Conservation (phyloP, 345 rosid species). For the Litchi chinensis region DNA sequence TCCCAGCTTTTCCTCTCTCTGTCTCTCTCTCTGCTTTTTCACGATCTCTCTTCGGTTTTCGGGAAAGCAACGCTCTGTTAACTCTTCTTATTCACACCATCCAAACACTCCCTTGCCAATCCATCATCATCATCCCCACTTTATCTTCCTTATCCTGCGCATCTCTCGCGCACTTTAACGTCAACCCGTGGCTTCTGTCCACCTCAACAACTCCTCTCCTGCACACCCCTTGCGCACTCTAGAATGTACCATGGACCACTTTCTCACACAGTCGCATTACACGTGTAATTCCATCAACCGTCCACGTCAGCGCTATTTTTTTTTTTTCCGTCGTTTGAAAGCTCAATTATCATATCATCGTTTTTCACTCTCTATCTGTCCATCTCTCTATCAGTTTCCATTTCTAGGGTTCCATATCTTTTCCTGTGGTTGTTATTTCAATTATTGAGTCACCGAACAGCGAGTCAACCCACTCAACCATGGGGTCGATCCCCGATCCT, state of each 20-base stretch:
- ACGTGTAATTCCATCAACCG: slow-evolving; percentile 40
- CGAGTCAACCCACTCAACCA: slow-evolving; percentile 32
- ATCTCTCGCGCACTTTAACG: slow-evolving; percentile 17
- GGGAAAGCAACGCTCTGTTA: slow-evolving; percentile 33
- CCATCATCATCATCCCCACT: not conserved
- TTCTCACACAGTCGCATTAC: slow-evolving; percentile 27
- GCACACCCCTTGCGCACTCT: slow-evolving; percentile 38
- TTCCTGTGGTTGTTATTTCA: slow-evolving; percentile 15
- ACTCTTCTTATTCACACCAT: slow-evolving; percentile 20
- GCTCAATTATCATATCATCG: slow-evolving; percentile 19
- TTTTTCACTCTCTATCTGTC: not conserved
- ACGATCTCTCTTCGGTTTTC: slow-evolving; percentile 48
- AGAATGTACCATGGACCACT: slow-evolving; percentile 12
- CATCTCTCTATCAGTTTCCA: slow-evolving; percentile 18
- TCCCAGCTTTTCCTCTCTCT: slow-evolving; percentile 23
- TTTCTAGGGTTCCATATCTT: slow-evolving; percentile 42
- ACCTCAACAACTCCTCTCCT: slow-evolving; percentile 15
- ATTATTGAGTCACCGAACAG: slow-evolving; percentile 23
- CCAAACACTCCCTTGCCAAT: slow-evolving; percentile 32
- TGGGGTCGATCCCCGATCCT: slow-evolving; percentile 98
- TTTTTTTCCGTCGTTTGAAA: slow-evolving; percentile 8
- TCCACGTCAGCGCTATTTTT: slow-evolving; percentile 51
- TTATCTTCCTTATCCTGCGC: slow-evolving; percentile 30
- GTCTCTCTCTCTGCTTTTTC: not conserved
- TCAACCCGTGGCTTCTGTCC: not conserved